A percentile compares a stretch with the other conserved stretches of the same genome.
Evolutionary conservation across 306 rosid species (phyloP).

Genomic region (Medicago lupulina): DNA sequence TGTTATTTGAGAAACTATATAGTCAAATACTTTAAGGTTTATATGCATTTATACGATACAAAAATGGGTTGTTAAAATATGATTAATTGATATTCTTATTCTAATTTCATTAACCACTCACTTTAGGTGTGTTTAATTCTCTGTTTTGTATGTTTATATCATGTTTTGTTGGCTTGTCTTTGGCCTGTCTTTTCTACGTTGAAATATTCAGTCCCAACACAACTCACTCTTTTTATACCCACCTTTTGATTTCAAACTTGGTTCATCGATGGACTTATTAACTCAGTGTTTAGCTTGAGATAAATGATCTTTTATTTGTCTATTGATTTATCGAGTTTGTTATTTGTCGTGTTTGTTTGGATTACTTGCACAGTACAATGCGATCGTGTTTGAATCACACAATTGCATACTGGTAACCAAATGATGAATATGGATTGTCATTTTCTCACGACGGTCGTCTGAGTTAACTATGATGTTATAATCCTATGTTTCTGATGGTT

Average conservation of each 20-base stretch:
- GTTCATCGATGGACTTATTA: no score
- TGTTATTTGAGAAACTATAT: background rate
- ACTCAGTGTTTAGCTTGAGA: background rate
- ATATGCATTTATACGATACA: background rate
- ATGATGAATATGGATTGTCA: slow-evolving; percentile 35
- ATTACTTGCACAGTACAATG: background rate
- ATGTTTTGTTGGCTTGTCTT: no score
- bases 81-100: no score
- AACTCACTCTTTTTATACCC: no score
- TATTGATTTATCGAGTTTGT: no score
- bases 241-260: no score
- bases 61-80: background rate
- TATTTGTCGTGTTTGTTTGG: background rate
- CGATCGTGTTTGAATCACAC: no score
- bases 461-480: slow-evolving; percentile 30
- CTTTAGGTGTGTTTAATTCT: no score
- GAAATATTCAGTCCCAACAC: no score
- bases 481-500: slow-evolving; percentile 42
- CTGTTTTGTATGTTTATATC: no score
- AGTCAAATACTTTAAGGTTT: background rate
- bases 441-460: slow-evolving; percentile 44
- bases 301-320: background rate
- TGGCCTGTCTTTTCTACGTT: no score
- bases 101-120: no score
- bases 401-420: background rate